Evolutionary conservation across 768 basidiomycete species (phyloP).

Genomic region (Boletus patriciae): DNA sequence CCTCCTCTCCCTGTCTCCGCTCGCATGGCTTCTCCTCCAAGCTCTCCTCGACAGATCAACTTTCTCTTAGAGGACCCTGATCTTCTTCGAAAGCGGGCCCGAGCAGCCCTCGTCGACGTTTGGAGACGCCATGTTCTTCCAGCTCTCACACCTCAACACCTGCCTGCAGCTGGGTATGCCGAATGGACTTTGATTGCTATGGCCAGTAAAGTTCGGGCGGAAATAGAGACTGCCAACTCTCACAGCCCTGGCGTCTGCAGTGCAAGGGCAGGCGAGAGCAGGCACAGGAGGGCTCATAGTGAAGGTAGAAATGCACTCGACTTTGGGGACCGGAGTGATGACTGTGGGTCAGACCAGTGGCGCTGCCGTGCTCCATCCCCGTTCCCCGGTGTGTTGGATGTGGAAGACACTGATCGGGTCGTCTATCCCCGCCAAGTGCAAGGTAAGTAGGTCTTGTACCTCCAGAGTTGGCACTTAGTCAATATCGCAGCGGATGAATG

Average conservation of each 20-base stretch:
- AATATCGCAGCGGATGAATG: constrained; percentile 29
- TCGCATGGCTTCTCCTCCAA: constrained; percentile 31
- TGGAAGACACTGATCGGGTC: constrained; percentile 26
- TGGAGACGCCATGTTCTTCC: constrained; percentile 62
- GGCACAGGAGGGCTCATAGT: constrained; percentile 47
- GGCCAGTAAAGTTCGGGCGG: constrained; percentile 17
- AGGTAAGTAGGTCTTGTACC: constrained; percentile 12
- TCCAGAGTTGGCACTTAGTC: constrained; percentile 8
- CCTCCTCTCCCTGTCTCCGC: constrained; percentile 30
- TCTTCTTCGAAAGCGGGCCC: constrained; percentile 57
- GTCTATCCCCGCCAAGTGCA: constrained; percentile 30
- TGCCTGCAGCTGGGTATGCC: constrained; percentile 34
- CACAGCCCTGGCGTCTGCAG: background rate
- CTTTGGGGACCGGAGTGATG: constrained; percentile 26
- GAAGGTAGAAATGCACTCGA: constrained; percentile 45
- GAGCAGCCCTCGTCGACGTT: constrained; percentile 64
- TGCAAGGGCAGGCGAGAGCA: constrained; percentile 29
- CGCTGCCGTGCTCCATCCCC: constrained; percentile 31
- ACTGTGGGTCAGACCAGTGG: constrained; percentile 21
- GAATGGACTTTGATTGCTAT: constrained; percentile 35
- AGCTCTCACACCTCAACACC: constrained; percentile 42
- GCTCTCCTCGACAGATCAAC: constrained; percentile 18
- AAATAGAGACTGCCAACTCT: constrained; percentile 11
- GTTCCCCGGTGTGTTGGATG: constrained; percentile 7
- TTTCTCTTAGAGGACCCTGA: constrained; percentile 13